phyloP scores from a whole-genome alignment of 371 early-diverging fungal species.

The Saksenaea oblongispora region DNA sequence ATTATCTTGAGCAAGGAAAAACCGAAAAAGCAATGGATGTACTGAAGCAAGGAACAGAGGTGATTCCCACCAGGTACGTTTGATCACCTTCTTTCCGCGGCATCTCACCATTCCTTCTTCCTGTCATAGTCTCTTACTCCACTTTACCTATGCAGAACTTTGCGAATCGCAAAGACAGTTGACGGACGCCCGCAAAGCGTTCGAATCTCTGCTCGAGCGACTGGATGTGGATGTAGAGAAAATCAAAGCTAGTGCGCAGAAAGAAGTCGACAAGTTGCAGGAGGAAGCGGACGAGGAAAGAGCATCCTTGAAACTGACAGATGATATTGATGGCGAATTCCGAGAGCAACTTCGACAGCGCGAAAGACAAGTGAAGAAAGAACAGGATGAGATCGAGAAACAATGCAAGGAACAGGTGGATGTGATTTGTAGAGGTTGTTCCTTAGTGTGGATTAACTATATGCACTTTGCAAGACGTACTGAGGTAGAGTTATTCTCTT shows the following conservation, averaged over 20 bases:
- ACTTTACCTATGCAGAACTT: conserved; percentile 85
- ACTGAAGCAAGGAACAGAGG: conserved; percentile 72
- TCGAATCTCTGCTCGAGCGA: conserved; percentile 66
- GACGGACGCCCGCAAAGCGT: conserved; percentile 69
- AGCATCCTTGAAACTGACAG: conserved; percentile 51
- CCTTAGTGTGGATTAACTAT: conserved; percentile 85
- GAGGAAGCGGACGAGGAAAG: conserved; percentile 48
- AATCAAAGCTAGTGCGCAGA: conserved; percentile 47
- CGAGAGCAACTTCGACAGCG: conserved; percentile 72
- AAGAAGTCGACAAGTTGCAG: conserved; percentile 50
- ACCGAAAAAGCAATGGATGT: conserved; percentile 74
- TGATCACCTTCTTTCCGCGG: neutral
- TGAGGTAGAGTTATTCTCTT: conserved; percentile 54
- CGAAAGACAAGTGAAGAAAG: conserved; percentile 66
- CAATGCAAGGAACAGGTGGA: conserved; percentile 63
- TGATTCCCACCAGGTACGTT: conserved; percentile 73
- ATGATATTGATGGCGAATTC: conserved; percentile 81
- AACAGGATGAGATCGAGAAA: conserved; percentile 64
- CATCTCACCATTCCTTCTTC: neutral
- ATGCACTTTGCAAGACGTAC: conserved; percentile 83
- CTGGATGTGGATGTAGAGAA: conserved; percentile 56
- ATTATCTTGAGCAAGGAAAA: conserved; percentile 67
- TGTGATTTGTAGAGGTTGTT: conserved; percentile 59
- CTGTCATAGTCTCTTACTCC: conserved; percentile 65
- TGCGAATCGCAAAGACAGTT: conserved; percentile 77